Evolutionary conservation across 2,329 filamentous ascomycete species (phyloP), one percentile per base, ranked within the genome.

Genomic region (Chaetomiaceae sp.): DNA sequence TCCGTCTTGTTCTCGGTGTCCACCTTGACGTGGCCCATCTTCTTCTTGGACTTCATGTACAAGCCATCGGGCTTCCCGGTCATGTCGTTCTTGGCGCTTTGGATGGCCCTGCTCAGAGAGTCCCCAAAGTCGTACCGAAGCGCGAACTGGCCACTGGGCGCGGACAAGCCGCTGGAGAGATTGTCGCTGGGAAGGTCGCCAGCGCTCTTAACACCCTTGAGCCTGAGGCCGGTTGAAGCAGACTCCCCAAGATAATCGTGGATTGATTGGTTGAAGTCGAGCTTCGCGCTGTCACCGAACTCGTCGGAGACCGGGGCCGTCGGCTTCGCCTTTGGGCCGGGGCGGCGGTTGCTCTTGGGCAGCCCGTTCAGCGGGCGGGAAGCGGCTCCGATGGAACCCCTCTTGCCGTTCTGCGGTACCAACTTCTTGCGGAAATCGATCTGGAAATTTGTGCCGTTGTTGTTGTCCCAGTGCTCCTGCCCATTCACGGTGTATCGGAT

Each of bases 81-180:
- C 58, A 79, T 70, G 13, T 75, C 74, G 57, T 82, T 82, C 64
- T 88, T 87, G 41, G 86, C 84, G 23, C 81, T 84, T 63, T 85
- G 83, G 65, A 92, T 86, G 12, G 89, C 90, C 45, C 90, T 89
- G 47, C 79, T 85, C 25, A 97, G 77, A 0, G 93, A 97, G n/a
- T 89, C 89, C 55, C 87, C 85, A 67, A 99, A 97, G 71, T 97
- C 92, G 67, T 99, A 99, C 48, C 93, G 86, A 68, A 91, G 91
- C 41, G 89, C 87, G 67, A 97, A 96, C 61, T 87, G 83, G 21
- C 83, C 82, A 57, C 79, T 82, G 1, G 80, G 78, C 2, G 78
- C 70, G 0, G 76, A 66, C 20, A 81, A 65, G 30, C 73, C 66
- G 62, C 74, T 68, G 60, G 78, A 63, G 17, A 83, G 64, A 59